These are phyloP conservation scores for Picea glauca DNA, from an alignment of 75 land plant species.

Conservation along the genomic window DNA sequence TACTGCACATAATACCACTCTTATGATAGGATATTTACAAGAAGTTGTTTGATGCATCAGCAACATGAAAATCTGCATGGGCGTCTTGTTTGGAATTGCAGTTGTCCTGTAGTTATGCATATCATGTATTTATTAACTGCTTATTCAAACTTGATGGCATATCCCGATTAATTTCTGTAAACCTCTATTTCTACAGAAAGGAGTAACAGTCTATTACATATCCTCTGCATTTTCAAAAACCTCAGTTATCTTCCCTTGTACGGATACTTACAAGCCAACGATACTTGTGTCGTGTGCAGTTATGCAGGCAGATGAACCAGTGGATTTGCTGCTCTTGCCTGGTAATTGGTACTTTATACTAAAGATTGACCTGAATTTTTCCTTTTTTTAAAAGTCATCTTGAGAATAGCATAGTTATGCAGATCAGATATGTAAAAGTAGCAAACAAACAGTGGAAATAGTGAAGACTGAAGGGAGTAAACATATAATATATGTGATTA, in stretches of 20 bases:
- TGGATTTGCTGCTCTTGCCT: conserved; percentile 81
- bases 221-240: not conserved
- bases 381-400: not conserved
- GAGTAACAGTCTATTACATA: not conserved
- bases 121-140: too few relatives aligned
- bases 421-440: not conserved
- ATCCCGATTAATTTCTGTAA: too few relatives aligned
- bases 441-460: conserved; percentile 2
- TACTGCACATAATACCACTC: too few relatives aligned
- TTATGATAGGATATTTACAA: too few relatives aligned
- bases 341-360: conserved; percentile 34
- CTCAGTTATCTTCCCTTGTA: not conserved
- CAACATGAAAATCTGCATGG: too few relatives aligned
- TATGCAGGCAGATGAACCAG: conserved; percentile 63
- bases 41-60: too few relatives aligned
- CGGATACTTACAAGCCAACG: not conserved
- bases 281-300: conserved; percentile 41
- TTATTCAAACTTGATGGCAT: too few relatives aligned
- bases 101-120: too few relatives aligned
- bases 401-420: not conserved
- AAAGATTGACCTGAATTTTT: conserved; percentile 7
- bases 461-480: not conserved
- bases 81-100: too few relatives aligned
- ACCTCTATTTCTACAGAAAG: too few relatives aligned
- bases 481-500: not conserved